Evolutionary conservation across 345 rosid genomes (phyloP).

Genomic region (Salix arbutifolia): DNA sequence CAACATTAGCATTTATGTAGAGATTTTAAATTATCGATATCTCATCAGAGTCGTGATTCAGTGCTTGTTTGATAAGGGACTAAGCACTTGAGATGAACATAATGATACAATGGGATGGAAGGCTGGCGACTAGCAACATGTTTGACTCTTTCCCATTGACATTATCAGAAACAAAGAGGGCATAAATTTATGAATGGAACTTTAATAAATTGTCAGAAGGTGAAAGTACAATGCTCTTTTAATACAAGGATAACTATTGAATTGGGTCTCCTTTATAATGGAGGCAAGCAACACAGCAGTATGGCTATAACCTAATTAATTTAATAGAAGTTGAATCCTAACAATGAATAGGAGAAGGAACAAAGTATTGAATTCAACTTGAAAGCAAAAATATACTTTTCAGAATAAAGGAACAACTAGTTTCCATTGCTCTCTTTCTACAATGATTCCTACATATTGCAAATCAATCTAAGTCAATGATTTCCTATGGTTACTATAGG

Average conservation of each 20-base stretch:
- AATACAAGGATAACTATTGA: background rate
- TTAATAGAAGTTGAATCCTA: background rate
- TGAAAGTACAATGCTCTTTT: background rate
- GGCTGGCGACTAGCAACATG: too few species aligned
- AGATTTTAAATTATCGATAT: background rate
- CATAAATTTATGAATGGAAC: background rate
- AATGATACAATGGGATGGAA: background rate
- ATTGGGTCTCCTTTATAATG: background rate
- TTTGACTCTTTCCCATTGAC: too few species aligned
- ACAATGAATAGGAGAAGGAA: background rate
- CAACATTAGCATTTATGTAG: background rate
- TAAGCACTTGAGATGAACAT: background rate
- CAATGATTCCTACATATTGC: background rate
- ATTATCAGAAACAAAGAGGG: too few species aligned
- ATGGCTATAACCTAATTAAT: background rate
- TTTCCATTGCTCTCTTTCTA: too few species aligned
- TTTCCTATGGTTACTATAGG: too few species aligned
- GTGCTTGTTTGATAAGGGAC: background rate
- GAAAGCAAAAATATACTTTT: background rate
- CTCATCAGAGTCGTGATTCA: background rate
- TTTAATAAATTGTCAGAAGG: background rate
- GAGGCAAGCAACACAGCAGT: background rate
- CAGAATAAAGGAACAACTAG: too few species aligned
- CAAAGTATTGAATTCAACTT: background rate
- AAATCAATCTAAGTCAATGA: background rate